Percentiles rank a stretch among this genome's conserved stretches.
Conservation (phyloP, 495 filamentous ascomycete species). For the Neurospora sp. region DNA sequence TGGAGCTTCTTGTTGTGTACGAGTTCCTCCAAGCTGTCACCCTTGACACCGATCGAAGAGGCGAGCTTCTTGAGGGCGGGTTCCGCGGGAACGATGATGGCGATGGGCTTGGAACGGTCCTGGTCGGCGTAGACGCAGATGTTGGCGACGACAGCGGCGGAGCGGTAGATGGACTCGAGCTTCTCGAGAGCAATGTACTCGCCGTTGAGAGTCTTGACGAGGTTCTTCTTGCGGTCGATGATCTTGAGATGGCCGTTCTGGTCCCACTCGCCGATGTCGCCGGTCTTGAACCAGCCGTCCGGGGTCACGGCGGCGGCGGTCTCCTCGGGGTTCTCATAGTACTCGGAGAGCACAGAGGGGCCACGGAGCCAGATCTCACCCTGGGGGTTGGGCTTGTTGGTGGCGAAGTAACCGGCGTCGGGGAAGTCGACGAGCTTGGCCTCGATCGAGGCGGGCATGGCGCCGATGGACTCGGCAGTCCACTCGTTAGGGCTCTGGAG, state of each 20-base stretch:
- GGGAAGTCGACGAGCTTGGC: conserved; percentile 92
- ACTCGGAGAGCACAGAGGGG: conserved; percentile 57
- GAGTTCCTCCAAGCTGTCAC: conserved; percentile 62
- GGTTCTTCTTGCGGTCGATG: conserved; percentile 97
- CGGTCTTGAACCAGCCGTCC: conserved; percentile 94
- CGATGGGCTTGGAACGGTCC: conserved; percentile 75
- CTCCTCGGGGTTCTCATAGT: conserved; percentile 77
- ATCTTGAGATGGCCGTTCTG: conserved; percentile 69
- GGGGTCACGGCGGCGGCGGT: conserved; percentile 62
- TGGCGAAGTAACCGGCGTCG: conserved; percentile 83
- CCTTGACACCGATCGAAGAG: conserved; percentile 56
- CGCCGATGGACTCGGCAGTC: conserved; percentile 73
- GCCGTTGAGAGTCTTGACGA: conserved; percentile 90
- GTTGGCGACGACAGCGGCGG: conserved; percentile 75
- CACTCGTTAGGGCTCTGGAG: conserved; percentile 85
- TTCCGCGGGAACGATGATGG: conserved; percentile 89
- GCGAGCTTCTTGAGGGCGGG: conserved; percentile 78
- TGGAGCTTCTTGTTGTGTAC: conserved; percentile 79
- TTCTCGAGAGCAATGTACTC: conserved; percentile 99
- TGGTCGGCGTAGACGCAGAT: conserved; percentile 88
- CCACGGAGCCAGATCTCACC: conserved; percentile 93
- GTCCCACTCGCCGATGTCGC: conserved; percentile 90
- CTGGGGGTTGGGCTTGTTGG: conserved; percentile 80
- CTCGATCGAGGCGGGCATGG: conserved; percentile 73
- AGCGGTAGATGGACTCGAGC: conserved; percentile 90